Evolutionary conservation across 2,329 filamentous ascomycete genomes (phyloP).

Genomic region (Colletotrichum higginsianum): DNA sequence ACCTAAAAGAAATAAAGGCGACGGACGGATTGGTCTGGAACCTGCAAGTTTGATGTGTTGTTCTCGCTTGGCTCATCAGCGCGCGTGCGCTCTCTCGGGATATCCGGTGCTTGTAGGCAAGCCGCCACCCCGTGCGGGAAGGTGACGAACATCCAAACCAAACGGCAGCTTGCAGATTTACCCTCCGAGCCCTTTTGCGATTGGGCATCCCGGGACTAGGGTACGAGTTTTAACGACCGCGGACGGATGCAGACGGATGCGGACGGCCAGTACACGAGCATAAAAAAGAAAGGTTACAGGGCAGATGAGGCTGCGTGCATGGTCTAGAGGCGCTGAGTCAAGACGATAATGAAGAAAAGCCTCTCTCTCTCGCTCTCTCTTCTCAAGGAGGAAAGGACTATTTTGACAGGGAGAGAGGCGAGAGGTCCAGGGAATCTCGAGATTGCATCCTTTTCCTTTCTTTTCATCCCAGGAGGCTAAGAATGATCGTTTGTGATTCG

Average conservation of each 20-base stretch:
- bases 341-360: not conserved
- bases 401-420: constrained; percentile 1
- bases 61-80: not conserved
- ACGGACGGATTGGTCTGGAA: not conserved
- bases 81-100: too few species aligned
- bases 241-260: not conserved
- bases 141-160: not conserved
- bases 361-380: not conserved
- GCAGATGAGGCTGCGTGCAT: not conserved
- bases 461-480: not conserved
- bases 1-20: not conserved
- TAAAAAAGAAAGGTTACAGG: not conserved
- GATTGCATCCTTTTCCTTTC: not conserved
- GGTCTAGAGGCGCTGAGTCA: not conserved
- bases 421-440: not conserved
- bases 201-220: not conserved
- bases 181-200: not conserved
- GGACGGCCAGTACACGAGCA: not conserved
- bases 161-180: not conserved
- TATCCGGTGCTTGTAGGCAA: not conserved
- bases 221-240: not conserved
- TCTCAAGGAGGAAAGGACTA: not conserved
- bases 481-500: not conserved
- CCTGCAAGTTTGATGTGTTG: not conserved
- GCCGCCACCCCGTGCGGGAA: not conserved